Conservation (phyloP, 805 yeast species). For the Zygotorulaspora florentina region DNA sequence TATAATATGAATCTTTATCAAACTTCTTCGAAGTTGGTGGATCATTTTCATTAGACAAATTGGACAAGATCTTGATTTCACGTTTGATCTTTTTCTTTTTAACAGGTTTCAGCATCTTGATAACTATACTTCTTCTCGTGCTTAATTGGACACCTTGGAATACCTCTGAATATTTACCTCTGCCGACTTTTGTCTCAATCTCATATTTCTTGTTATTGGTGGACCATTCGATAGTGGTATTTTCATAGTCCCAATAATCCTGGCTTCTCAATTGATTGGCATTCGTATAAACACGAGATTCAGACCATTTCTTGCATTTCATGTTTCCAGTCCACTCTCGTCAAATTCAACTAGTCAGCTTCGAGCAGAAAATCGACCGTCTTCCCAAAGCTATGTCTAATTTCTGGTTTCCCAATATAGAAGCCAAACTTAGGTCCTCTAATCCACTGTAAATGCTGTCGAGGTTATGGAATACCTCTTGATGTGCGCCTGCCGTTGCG, state of each 20-base stretch:
- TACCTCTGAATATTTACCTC: constrained; percentile 95
- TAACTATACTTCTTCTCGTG: constrained; percentile 64
- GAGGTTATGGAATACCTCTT: too few species aligned
- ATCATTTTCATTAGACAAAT: constrained; percentile 47
- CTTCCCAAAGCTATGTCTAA: too few species aligned
- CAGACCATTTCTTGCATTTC: constrained; percentile 41
- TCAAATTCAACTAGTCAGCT: too few species aligned
- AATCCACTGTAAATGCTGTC: too few species aligned
- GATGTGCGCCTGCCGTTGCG: neutral
- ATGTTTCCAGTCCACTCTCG: constrained; percentile 10
- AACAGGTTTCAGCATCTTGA: constrained; percentile 88
- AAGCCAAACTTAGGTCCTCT: too few species aligned
- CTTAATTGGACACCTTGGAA: constrained; percentile 75
- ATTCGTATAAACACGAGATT: constrained; percentile 67
- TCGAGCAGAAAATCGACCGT: too few species aligned
- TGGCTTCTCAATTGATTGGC: constrained; percentile 64
- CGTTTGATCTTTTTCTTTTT: constrained; percentile 87
- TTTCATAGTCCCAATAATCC: constrained; percentile 85
- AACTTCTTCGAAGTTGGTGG: constrained; percentile 29
- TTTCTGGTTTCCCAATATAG: too few species aligned
- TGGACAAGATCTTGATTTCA: constrained; percentile 82
- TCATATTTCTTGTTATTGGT: constrained; percentile 57
- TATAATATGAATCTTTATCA: constrained; percentile 27
- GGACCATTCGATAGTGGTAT: constrained; percentile 59
- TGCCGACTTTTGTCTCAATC: constrained; percentile 76